These are phyloP conservation scores for Thecaphora thlaspeos DNA, from an alignment of 1,284 basidiomycete genomes.

Conservation along the genomic window DNA sequence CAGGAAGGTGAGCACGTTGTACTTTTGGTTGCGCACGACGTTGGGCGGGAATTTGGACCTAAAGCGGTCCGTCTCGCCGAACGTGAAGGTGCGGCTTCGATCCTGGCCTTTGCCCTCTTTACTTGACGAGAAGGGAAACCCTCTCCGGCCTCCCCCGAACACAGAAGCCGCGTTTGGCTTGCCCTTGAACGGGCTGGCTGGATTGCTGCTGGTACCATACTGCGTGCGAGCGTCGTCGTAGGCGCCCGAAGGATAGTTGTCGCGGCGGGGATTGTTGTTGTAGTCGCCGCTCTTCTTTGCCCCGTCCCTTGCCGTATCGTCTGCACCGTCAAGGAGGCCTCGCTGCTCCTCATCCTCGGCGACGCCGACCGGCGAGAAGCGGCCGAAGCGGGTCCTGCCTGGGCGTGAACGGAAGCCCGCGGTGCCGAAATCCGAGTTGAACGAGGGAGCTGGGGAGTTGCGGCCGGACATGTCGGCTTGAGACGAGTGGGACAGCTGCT, in stretches of 20 bases:
- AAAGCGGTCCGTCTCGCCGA: slow-evolving; percentile 19
- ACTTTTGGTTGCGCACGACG: slow-evolving; percentile 95
- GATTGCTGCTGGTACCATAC: background rate
- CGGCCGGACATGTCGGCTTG: slow-evolving; percentile 22
- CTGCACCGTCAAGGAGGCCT: slow-evolving; percentile 22
- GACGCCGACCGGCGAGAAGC: slow-evolving; percentile 32
- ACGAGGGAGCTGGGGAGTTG: slow-evolving; percentile 26
- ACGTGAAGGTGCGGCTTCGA: slow-evolving; percentile 22
- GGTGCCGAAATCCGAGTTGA: slow-evolving; percentile 22
- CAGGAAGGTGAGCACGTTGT: slow-evolving; percentile 89
- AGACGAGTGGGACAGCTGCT: background rate
- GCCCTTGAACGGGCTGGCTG: background rate
- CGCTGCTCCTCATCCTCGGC: slow-evolving; percentile 34
- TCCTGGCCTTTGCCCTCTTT: slow-evolving; percentile 15
- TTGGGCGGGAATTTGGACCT: slow-evolving; percentile 66
- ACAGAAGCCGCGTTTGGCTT: background rate
- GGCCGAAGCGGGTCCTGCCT: slow-evolving; percentile 21
- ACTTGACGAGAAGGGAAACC: slow-evolving; percentile 13
- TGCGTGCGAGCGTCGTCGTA: background rate
- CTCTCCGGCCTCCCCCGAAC: background rate
- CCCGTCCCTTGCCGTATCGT: slow-evolving; percentile 6
- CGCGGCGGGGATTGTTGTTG: background rate
- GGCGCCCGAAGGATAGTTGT: background rate
- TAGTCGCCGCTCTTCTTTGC: background rate
- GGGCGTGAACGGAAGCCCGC: slow-evolving; percentile 30